Evolutionary conservation across 1,284 basidiomycete species (phyloP).

Genomic region (Earliella scabrosa): DNA sequence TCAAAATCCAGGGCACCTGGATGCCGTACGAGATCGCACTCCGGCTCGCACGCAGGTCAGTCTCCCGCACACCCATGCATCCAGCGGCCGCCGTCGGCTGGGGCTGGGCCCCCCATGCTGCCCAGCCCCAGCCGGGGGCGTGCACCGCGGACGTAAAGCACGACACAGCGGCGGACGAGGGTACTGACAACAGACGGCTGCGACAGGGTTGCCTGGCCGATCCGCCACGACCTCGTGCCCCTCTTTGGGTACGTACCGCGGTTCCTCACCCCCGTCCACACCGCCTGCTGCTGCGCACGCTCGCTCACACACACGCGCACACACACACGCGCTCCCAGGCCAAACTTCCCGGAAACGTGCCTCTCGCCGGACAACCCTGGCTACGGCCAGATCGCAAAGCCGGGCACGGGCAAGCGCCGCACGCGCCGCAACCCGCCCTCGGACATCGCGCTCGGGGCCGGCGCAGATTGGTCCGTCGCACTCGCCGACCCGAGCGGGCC

Average conservation of each 20-base stretch:
- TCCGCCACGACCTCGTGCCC: conserved; percentile 81
- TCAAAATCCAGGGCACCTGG: conserved; percentile 90
- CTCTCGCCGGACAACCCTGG: conserved; percentile 82
- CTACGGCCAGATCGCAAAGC: conserved; percentile 77
- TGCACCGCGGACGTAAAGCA: too few relatives aligned
- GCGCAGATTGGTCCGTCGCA: conserved; percentile 25
- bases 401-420: conserved; percentile 63
- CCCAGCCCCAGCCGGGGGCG: too few relatives aligned
- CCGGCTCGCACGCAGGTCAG: conserved; percentile 74
- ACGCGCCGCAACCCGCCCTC: conserved; percentile 50
- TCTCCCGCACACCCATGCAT: too few relatives aligned
- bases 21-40: conserved; percentile 88
- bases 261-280: conserved; percentile 4
- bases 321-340: too few relatives aligned
- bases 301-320: too few relatives aligned
- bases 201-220: conserved; percentile 83
- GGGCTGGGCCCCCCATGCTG: too few relatives aligned
- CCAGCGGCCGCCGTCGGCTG: too few relatives aligned
- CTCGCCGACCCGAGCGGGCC: neutral
- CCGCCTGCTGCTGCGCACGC: too few relatives aligned
- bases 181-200: neutral
- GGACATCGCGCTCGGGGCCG: conserved; percentile 24
- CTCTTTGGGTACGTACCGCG: conserved; percentile 70
- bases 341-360: conserved; percentile 77
- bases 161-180: too few relatives aligned